A percentile compares a stretch with the other conserved stretches of the same genome.
phyloP scores from a whole-genome alignment of 2,329 filamentous ascomycete species.

The Ophiosphaerella narmari region DNA sequence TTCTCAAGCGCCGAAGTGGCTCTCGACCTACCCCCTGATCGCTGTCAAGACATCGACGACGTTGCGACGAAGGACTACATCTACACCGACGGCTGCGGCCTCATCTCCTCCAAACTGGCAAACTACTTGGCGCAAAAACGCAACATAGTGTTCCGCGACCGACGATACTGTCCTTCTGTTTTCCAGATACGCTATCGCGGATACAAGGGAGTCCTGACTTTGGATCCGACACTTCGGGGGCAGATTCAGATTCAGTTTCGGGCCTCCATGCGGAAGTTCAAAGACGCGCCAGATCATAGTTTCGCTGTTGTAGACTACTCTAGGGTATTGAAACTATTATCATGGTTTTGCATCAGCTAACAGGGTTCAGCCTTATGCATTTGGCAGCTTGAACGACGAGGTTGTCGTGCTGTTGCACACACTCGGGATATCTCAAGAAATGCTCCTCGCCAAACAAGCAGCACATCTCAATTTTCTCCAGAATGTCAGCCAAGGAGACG shows the following conservation, averaged over 20 bases:
- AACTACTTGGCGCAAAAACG: constrained; percentile 38
- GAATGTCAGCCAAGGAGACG: constrained; percentile 26
- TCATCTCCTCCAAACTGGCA: constrained; percentile 43
- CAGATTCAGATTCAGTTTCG: constrained; percentile 35
- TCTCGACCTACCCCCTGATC: constrained; percentile 38
- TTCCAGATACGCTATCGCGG: constrained; percentile 51
- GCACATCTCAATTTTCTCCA: constrained; percentile 44
- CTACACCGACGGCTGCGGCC: constrained; percentile 52
- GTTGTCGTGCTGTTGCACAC: constrained; percentile 47
- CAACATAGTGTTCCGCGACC: constrained; percentile 44
- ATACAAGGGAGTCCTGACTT: constrained; percentile 51
- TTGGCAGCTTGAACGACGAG: constrained; percentile 51
- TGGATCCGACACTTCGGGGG: constrained; percentile 43
- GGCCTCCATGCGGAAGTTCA: constrained; percentile 52
- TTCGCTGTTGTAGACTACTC: constrained; percentile 50
- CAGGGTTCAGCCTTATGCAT: constrained; percentile 43
- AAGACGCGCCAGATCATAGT: constrained; percentile 42
- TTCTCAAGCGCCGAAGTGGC: constrained; percentile 47
- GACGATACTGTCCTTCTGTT: constrained; percentile 47
- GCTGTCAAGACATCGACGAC: constrained; percentile 48
- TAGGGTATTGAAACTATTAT: constrained; percentile 34
- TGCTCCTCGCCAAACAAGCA: constrained; percentile 44
- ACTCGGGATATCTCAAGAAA: constrained; percentile 40
- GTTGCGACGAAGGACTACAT: constrained; percentile 45
- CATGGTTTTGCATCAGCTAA: constrained; percentile 1